These are phyloP conservation scores for Monosporozyma unispora DNA, from an alignment of 805 yeast genomes.

Conservation along the genomic window DNA sequence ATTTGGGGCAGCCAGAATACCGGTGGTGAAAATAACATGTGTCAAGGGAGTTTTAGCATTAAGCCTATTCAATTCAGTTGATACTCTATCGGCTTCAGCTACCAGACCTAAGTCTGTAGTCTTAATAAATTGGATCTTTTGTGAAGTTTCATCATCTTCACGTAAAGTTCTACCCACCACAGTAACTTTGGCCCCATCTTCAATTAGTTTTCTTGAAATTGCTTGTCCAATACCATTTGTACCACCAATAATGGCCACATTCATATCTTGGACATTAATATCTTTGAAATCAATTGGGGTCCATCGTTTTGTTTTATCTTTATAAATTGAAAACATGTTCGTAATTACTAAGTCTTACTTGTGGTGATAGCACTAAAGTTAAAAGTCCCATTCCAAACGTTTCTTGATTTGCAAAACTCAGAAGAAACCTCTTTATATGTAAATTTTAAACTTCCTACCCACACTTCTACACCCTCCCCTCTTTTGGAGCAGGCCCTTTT, in stretches of 20 bases:
- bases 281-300: neutral
- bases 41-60: slow-evolving; percentile 13
- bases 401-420: too few relatives aligned
- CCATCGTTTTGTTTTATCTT: slow-evolving; percentile 4
- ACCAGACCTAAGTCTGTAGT: slow-evolving; percentile 30
- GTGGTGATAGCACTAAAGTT: too few relatives aligned
- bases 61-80: slow-evolving; percentile 14
- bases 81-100: slow-evolving; percentile 18
- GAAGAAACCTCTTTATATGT: too few relatives aligned
- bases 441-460: too few relatives aligned
- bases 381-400: too few relatives aligned
- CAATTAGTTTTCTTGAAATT: slow-evolving; percentile 20
- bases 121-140: slow-evolving; percentile 26
- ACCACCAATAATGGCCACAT: slow-evolving; percentile 32
- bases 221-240: slow-evolving; percentile 36
- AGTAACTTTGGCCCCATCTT: slow-evolving; percentile 28
- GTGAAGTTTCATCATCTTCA: slow-evolving; percentile 23
- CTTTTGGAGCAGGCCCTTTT: too few relatives aligned
- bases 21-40: slow-evolving; percentile 32
- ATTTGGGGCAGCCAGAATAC: slow-evolving; percentile 30
- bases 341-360: too few relatives aligned
- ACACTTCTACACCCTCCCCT: too few relatives aligned
- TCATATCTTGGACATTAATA: slow-evolving; percentile 6
- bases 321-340: slow-evolving; percentile 1
- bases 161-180: slow-evolving; percentile 32